Evolutionary conservation across 1,139 yeast species (phyloP), one percentile per base, ranked within the genome.

Genomic region (Blastobotrys buckinghamii): DNA sequence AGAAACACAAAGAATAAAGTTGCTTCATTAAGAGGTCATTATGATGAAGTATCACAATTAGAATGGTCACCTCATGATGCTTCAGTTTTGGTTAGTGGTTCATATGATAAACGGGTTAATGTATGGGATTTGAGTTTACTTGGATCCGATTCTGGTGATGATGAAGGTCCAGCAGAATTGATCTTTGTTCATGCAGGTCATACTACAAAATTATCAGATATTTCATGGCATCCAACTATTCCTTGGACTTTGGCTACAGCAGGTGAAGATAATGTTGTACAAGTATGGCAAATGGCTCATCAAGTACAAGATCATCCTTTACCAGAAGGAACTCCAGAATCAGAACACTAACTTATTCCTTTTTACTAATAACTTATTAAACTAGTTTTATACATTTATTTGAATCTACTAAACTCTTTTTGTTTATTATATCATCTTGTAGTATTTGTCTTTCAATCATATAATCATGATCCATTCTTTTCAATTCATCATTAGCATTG

Each of bases 221-320:
- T 90, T 42, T 78, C 82, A 42, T 92, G 98, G 98, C 86, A 89
- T 51, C 78, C 81, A 1, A 81, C 80, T 55, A 84, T 84, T 54
- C 81, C 83, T 10, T 82, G 90, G 85, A 75, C 87, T 68, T 59
- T 90, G 41, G 84, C 92, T 2, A 82, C 94, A 60, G 95, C 88
- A 1, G 82, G 94, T 0, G 95, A 88, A 63, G 98, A 92, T 62
- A 92, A 92, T 63, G 79, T 95, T 2, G 69, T 89, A 30, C 97
- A 92, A 57, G 71, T 90, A 1, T 92, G 97, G 96, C 79, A 76
- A 59, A 68, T 67, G 6, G 62, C 70, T 13, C 79, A 73, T 30
- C 58, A 63, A 27, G 59, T 65, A 40, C 78, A 72, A 17, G 73
- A 68, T 7, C 73, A 35, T 54, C 51, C 17, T n/a, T n/a, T n/a